Evolutionary conservation across 148 eudicot species (phyloP).

Genomic region (Camellia granthamiana): DNA sequence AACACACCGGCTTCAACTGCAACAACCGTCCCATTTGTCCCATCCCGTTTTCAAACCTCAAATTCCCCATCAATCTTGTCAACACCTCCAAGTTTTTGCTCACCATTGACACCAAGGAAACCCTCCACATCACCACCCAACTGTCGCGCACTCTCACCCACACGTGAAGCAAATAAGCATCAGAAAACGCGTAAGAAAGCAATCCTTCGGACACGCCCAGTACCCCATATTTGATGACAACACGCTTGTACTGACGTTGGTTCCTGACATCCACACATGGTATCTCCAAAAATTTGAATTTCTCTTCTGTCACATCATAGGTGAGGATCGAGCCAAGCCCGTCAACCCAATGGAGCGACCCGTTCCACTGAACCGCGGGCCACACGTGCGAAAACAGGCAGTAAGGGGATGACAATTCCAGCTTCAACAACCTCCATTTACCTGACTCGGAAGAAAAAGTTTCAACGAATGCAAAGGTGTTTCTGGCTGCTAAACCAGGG

Average conservation of each 20-base stretch:
- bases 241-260: not conserved
- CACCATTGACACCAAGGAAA: not conserved
- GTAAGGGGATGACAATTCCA: not conserved
- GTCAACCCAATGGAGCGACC: not conserved
- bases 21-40: too few species aligned
- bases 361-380: not conserved
- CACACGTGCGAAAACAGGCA: not conserved
- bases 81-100: not conserved
- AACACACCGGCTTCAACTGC: not conserved
- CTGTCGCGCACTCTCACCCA: not conserved
- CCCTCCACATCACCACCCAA: not conserved
- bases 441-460: slow-evolving; percentile 2
- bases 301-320: not conserved
- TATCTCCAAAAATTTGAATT: not conserved
- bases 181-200: not conserved
- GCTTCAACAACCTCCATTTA: slow-evolving; percentile 1
- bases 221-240: not conserved
- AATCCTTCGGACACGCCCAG: not conserved
- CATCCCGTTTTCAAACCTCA: not conserved
- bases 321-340: not conserved
- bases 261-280: too few species aligned
- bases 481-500: not conserved
- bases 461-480: not conserved
- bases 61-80: not conserved
- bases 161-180: not conserved